Evolutionary conservation across 768 basidiomycete species (phyloP), one percentile per base, ranked within the genome.

Genomic region (Strobilomyces echinocephalus): DNA sequence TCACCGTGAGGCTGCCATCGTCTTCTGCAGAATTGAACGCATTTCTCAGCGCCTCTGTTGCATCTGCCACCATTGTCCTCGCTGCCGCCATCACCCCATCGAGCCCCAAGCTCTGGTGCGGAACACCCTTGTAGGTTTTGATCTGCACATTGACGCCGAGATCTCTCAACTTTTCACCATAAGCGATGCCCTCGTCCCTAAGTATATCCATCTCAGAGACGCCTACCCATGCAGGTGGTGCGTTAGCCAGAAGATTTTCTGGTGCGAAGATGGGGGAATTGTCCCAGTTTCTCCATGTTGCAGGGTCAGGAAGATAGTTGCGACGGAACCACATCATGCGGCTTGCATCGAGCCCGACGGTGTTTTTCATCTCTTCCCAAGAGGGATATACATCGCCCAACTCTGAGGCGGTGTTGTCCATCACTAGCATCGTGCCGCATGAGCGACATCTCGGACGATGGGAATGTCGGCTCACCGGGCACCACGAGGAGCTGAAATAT

Each of bases 91-190:
- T 26, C 20, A 55, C 54, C 10, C 83, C 83, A 54, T 87, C 84
- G 82, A 87, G 84, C 3, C 81, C 81, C 79, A 88, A 79, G 36
- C 84, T 78, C 0, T 83, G 83, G 69, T 87, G 85, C n/a, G 85
- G 82, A 5, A 46, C 64, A 11, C 78, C 76, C 56, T 79, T 75
- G 63, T 87, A 88, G 5, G 80, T 71, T 61, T 76, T 76, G 1
- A 77, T 69, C 42, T 84, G 77, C 10, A 79, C 79, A 20, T 76
- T 67, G 12, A 84, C 77, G 1, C 84, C 85, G 8, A 73, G 72
- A 20, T 68, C 61, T 55, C 60, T 72, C 64, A 88, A 61, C 64
- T 80, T 84, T 58, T 82, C 72, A 0, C 76, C 84, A 58, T 85
- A 88, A 30, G 72, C 74, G 1, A 85, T 71, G 0, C 85, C 87